phyloP scores from a whole-genome alignment of 2,329 filamentous ascomycete species.

The Diplodia sapinea region DNA sequence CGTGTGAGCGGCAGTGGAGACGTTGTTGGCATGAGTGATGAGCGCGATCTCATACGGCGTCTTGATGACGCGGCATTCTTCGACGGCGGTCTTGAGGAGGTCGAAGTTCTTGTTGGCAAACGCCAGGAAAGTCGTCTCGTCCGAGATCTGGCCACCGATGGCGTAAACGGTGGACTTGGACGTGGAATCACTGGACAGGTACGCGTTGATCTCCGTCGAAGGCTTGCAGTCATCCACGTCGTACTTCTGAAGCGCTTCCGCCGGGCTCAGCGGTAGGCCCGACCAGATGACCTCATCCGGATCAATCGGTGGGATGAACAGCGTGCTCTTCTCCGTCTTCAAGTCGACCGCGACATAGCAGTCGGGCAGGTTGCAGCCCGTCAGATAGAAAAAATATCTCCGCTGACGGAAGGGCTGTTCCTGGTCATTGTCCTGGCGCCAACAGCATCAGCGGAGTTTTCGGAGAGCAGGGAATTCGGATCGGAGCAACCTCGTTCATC shows the following conservation, averaged over 20 bases:
- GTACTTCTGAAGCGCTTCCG: slow-evolving; percentile 75
- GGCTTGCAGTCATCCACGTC: slow-evolving; percentile 72
- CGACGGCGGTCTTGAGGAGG: slow-evolving; percentile 69
- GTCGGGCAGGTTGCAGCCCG: slow-evolving; percentile 82
- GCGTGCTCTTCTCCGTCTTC: slow-evolving; percentile 70
- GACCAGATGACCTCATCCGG: slow-evolving; percentile 93
- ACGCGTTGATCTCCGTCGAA: slow-evolving; percentile 75
- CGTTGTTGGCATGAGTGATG: slow-evolving; percentile 78
- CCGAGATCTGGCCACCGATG: slow-evolving; percentile 78
- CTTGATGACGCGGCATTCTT: slow-evolving; percentile 81
- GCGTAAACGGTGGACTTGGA: slow-evolving; percentile 67
- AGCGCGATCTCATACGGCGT: slow-evolving; percentile 83
- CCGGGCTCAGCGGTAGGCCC: slow-evolving; percentile 77
- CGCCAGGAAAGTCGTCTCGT: slow-evolving; percentile 71
- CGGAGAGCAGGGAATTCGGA: no score
- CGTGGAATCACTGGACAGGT: slow-evolving; percentile 63
- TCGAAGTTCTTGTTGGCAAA: slow-evolving; percentile 69
- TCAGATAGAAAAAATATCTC: slow-evolving; percentile 93
- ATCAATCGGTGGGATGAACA: slow-evolving; percentile 90
- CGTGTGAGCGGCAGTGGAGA: slow-evolving; percentile 79
- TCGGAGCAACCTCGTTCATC: slow-evolving; percentile 65
- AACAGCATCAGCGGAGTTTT: neutral
- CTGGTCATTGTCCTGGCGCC: slow-evolving; percentile 74
- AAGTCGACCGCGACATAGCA: slow-evolving; percentile 83
- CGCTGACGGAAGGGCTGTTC: slow-evolving; percentile 77